Percentiles rank a stretch among this genome's conserved stretches.
phyloP scores from a whole-genome alignment of 805 yeast species.

The Monosporozyma aerobia region DNA sequence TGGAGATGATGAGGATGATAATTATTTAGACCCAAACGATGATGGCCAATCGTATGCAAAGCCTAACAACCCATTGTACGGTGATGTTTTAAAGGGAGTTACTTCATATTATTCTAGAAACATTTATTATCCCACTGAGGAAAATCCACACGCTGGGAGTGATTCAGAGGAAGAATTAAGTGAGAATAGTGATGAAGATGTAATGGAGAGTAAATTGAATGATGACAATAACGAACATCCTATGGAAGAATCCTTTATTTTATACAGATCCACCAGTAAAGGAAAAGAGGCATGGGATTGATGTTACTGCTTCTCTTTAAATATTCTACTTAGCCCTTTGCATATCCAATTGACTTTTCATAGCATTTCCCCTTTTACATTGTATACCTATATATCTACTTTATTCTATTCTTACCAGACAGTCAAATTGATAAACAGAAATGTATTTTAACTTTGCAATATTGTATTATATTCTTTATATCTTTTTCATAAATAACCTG shows the following conservation, averaged over 20 bases:
- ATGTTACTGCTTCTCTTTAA: neutral
- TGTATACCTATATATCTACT: neutral
- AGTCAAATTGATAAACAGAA: neutral
- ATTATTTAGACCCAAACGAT: constrained; percentile 71
- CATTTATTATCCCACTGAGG: neutral
- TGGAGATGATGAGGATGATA: constrained; percentile 35
- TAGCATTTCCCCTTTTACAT: neutral
- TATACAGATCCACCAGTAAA: constrained; percentile 28
- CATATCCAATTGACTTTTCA: neutral
- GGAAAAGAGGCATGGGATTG: constrained; percentile 26
- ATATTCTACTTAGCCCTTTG: neutral
- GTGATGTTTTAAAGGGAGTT: neutral
- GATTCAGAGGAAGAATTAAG: constrained; percentile 7
- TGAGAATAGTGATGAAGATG: constrained; percentile 15
- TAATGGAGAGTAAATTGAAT: constrained; percentile 10
- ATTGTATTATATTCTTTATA: neutral
- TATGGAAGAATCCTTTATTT: constrained; percentile 20
- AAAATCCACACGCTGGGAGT: neutral
- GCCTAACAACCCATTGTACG: constrained; percentile 38
- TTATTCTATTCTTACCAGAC: neutral
- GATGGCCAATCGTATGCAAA: constrained; percentile 69
- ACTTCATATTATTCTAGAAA: neutral
- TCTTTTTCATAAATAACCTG: neutral
- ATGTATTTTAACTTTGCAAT: neutral
- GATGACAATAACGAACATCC: constrained; percentile 26